Evolutionary conservation across 2,329 filamentous ascomycete species (phyloP).

Genomic region (Trematosphaeria pertusa): DNA sequence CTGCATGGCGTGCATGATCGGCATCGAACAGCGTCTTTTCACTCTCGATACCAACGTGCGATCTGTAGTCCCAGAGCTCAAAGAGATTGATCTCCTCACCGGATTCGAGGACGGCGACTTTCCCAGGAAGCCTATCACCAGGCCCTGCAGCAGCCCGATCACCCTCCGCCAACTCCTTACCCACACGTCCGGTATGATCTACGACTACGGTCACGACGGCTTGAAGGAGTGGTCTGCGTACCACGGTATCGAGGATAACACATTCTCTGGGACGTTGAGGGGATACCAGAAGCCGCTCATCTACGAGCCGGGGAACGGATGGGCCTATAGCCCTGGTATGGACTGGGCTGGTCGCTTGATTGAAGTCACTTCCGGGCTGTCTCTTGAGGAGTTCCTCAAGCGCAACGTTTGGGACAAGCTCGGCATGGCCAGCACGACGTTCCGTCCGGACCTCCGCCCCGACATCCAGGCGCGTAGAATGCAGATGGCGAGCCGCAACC

Average conservation of each 20-base stretch:
- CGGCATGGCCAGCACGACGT: conserved; percentile 13
- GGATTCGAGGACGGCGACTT: conserved; percentile 11
- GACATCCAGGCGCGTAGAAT: conserved; percentile 9
- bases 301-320: conserved; percentile 10
- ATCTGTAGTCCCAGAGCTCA: conserved; percentile 10
- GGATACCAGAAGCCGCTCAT: conserved; percentile 14
- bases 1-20: conserved; percentile 12
- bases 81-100: conserved; percentile 7
- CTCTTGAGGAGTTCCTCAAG: conserved; percentile 10
- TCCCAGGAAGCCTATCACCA: conserved; percentile 12
- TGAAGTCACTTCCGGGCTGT: conserved; percentile 6
- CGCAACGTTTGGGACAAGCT: conserved; percentile 11
- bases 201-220: conserved; percentile 11
- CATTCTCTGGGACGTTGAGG: conserved; percentile 5
- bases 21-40: conserved; percentile 15
- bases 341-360: conserved; percentile 15
- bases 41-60: conserved; percentile 14
- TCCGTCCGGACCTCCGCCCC: conserved; percentile 9
- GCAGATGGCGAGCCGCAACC: conserved; percentile 9
- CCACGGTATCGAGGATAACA: conserved; percentile 8
- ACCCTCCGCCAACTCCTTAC: conserved; percentile 16
- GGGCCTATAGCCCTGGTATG: conserved; percentile 13
- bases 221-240: conserved; percentile 17
- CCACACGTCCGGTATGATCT: conserved; percentile 17
- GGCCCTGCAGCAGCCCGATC: conserved; percentile 3